Percentiles rank a stretch among this genome's conserved stretches.
Conservation (phyloP, 495 filamentous ascomycete species). For the Neurospora sp. region DNA sequence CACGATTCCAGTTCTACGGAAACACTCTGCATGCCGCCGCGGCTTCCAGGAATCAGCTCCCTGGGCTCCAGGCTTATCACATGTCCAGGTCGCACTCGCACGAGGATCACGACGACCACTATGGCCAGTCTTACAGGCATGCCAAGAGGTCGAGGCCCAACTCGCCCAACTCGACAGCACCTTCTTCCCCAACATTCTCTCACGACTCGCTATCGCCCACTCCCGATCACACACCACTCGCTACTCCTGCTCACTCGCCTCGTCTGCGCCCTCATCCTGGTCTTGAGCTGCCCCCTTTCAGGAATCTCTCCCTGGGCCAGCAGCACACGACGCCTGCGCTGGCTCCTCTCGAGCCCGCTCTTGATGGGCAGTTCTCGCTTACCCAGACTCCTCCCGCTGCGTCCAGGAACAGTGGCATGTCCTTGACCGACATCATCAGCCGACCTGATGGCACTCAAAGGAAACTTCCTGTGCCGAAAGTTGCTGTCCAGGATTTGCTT, state of each 20-base stretch:
- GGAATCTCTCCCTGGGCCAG: constrained; percentile 76
- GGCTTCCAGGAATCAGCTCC: constrained; percentile 49
- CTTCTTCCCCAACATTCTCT: constrained; percentile 95
- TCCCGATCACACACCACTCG: constrained; percentile 91
- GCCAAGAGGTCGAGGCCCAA: constrained; percentile 84
- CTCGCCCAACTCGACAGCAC: constrained; percentile 89
- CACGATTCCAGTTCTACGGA: constrained; percentile 49
- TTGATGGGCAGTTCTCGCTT: constrained; percentile 34
- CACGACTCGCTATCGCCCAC: constrained; percentile 94
- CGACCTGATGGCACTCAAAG: constrained; percentile 76
- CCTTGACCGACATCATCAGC: constrained; percentile 87
- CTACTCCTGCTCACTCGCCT: constrained; percentile 91
- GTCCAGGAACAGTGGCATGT: constrained; percentile 51
- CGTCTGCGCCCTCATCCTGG: constrained; percentile 67
- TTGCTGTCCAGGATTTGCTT: constrained; percentile 80
- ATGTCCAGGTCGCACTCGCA: constrained; percentile 91
- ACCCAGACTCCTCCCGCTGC: constrained; percentile 25
- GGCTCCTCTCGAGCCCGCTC: constrained; percentile 81
- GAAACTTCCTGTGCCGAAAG: constrained; percentile 86
- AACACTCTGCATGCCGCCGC: constrained; percentile 41
- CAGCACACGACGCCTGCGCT: constrained; percentile 67
- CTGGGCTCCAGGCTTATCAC: constrained; percentile 76
- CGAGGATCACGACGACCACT: constrained; percentile 62
- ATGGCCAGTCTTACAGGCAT: constrained; percentile 50
- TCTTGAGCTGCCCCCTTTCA: constrained; percentile 73